These are phyloP conservation scores for Penicillium psychrofluorescens DNA, from an alignment of 495 filamentous ascomycete genomes.

Conservation along the genomic window DNA sequence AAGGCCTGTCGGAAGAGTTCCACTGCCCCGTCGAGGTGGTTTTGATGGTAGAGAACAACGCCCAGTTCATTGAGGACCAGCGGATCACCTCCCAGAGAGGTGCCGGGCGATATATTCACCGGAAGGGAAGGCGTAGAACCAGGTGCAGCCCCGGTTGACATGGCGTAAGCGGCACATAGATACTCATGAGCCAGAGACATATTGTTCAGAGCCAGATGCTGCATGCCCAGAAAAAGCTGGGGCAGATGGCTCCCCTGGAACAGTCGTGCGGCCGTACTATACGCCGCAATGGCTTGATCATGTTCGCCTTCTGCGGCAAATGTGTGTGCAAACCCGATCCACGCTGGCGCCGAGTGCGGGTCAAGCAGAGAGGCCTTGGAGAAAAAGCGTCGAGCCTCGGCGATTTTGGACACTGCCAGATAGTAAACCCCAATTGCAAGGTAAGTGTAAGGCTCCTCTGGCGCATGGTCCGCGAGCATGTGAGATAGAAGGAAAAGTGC, in stretches of 20 bases:
- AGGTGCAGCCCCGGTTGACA: slow-evolving; percentile 50
- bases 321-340: slow-evolving; percentile 99
- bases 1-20: slow-evolving; percentile 69
- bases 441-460: slow-evolving; percentile 84
- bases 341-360: slow-evolving; percentile 93
- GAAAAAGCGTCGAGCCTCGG: slow-evolving; percentile 91
- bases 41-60: slow-evolving; percentile 88
- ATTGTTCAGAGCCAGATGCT: slow-evolving; percentile 92
- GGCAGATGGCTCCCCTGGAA: slow-evolving; percentile 97
- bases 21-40: slow-evolving; percentile 64
- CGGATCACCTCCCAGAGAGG: slow-evolving; percentile 54
- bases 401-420: slow-evolving; percentile 77
- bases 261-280: slow-evolving; percentile 88
- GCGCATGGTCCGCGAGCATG: slow-evolving; percentile 85
- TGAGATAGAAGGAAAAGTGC: slow-evolving; percentile 90
- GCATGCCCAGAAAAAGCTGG: slow-evolving; percentile 96
- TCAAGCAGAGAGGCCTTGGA: slow-evolving; percentile 96
- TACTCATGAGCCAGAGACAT: slow-evolving; percentile 95
- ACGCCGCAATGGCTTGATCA: slow-evolving; percentile 96
- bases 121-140: slow-evolving; percentile 20
- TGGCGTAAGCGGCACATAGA: slow-evolving; percentile 75
- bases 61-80: slow-evolving; percentile 92
- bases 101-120: slow-evolving; percentile 47
- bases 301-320: slow-evolving; percentile 99
- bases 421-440: slow-evolving; percentile 95